These are phyloP conservation scores for Sphagnum tenellum DNA, from an alignment of 225 moss, liverwort and hornwort genomes.

Conservation along the genomic window DNA sequence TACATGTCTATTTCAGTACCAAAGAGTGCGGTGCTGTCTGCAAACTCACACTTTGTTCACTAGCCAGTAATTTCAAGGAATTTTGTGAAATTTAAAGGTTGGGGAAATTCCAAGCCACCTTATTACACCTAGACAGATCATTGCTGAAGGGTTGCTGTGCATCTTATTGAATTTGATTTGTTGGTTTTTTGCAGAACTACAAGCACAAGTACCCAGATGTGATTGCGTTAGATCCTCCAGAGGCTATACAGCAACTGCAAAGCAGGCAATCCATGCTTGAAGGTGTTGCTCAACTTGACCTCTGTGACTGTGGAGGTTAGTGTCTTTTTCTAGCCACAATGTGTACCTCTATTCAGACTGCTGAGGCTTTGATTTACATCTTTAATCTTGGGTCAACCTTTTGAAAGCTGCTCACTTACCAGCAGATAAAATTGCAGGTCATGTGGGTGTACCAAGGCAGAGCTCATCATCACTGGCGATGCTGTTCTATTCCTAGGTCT, in stretches of 20 bases:
- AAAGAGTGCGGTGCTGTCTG: too few species aligned
- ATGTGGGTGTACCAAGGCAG: conserved; percentile 41
- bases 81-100: too few species aligned
- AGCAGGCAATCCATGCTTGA: conserved; percentile 47
- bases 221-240: conserved; percentile 41
- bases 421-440: conserved; percentile 33
- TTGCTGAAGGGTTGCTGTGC: background rate
- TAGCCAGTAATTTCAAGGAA: conserved; percentile 1
- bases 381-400: conserved; percentile 14
- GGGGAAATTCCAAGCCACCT: conserved; percentile 3
- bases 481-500: conserved; percentile 38
- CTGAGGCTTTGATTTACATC: background rate
- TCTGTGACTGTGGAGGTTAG: conserved; percentile 40
- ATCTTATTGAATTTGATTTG: conserved; percentile 6
- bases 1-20: too few species aligned
- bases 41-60: conserved; percentile 1
- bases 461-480: conserved; percentile 39
- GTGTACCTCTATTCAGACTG: background rate
- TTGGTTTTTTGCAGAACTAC: conserved; percentile 33
- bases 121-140: conserved; percentile 1
- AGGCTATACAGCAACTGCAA: conserved; percentile 36
- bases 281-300: conserved; percentile 31
- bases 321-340: background rate
- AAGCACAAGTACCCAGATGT: conserved; percentile 39
- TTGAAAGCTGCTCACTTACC: conserved; percentile 33